These are phyloP conservation scores for Ceratobasidium sp. DNA, from an alignment of 1,284 basidiomycete genomes.

Conservation along the genomic window DNA sequence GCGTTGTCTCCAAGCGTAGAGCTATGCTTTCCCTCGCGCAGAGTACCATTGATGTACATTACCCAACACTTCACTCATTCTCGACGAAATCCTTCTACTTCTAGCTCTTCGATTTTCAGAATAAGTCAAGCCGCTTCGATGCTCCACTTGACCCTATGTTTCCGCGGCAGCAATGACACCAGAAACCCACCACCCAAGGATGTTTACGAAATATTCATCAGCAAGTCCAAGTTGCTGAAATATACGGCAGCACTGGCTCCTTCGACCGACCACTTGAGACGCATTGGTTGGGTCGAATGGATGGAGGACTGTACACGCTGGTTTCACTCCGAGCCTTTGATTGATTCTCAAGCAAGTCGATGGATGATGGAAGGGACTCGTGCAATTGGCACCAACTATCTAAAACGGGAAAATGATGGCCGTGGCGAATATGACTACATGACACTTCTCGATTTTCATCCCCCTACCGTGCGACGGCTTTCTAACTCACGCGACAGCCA, in stretches of 20 bases:
- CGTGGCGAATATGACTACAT: too few relatives aligned
- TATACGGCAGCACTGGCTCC: too few relatives aligned
- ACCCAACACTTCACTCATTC: background rate
- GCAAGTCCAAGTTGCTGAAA: background rate
- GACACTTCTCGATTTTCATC: too few relatives aligned
- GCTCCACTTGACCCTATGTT: background rate
- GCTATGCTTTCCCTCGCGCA: background rate
- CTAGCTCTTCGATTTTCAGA: background rate
- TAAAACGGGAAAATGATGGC: too few relatives aligned
- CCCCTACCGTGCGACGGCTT: too few relatives aligned
- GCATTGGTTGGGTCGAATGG: conserved; percentile 15
- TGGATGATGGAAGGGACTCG: too few relatives aligned
- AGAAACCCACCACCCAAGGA: background rate
- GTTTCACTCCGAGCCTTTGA: conserved; percentile 5
- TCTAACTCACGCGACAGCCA: too few relatives aligned
- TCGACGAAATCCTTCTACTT: background rate
- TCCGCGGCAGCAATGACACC: background rate
- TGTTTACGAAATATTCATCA: background rate
- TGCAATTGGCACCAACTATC: too few relatives aligned
- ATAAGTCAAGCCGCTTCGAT: background rate
- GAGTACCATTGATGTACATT: too few relatives aligned
- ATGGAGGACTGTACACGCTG: conserved; percentile 19
- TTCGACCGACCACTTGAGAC: background rate
- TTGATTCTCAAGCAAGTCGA: too few relatives aligned
- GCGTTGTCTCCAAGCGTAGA: background rate